Evolutionary conservation across 371 early-diverging fungal species (phyloP), one percentile per base, ranked within the genome.

Genomic region (Coemansia sp.): DNA sequence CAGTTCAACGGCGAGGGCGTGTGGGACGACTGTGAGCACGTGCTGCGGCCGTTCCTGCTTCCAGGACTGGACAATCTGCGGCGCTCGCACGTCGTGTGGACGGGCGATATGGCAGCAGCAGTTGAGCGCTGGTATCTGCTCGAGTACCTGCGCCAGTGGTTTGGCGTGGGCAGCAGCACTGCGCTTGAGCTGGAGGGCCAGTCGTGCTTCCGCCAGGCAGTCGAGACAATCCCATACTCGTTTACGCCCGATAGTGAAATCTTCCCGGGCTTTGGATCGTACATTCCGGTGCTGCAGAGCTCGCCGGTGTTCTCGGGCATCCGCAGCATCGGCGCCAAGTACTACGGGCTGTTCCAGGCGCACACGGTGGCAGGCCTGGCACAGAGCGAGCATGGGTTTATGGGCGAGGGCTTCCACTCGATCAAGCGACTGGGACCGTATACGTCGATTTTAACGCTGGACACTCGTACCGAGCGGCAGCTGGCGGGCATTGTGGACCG

Each of bases 341-440:
- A 89, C 82, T 93, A 87, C 74, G 85, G 90, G 55, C 79, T 91
- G 45, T 95, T 93, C 84, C 95, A 95, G 78, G 91, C 90, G 1
- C 94, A 93, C 75, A 89, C 89, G 7, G 77, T 81, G 34, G 73
- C 82, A 27, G 69, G 81, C 39, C 70, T 83, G 54, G 89, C 88
- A 10, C 81, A 78, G 22, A 81, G 71, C 45, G 84, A 90, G 66
- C 85, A 91, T 64, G 89, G 85, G 4, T 84, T 83, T 64, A 77
- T 88, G 63, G 88, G 83, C 11, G 77, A 76, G 58, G 82, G 85
- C 29, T 84, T 80, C 76, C 67, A 68, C 55, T 81, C 68, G 48
- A 31, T 88, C 50, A 81, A 82, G 48, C 84, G 84, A 5, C 66
- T 91, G 39, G 93, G 94, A 5, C 87, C 90, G 3, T 77, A 81